These are phyloP conservation scores for Ligustrum vulgare DNA, from an alignment of 257 asterid species.

Conservation along the genomic window DNA sequence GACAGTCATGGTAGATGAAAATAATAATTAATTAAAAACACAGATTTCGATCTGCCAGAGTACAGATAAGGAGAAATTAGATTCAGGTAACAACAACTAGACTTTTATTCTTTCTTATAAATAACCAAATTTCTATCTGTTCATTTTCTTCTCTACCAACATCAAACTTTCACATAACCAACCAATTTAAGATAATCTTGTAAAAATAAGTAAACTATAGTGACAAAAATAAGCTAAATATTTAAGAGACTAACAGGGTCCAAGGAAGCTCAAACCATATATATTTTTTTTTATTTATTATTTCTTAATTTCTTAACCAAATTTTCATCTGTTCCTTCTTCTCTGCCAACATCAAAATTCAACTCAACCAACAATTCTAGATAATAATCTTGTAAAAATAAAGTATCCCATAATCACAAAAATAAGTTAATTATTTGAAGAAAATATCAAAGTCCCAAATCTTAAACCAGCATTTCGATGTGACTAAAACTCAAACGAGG, in stretches of 20 bases:
- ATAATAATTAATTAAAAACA: not conserved
- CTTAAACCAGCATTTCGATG: not conserved
- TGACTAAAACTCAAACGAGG: not conserved
- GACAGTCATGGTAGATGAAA: not conserved
- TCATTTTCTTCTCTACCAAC: not conserved
- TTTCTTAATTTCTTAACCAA: slow-evolving; percentile 9
- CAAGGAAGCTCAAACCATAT: not conserved
- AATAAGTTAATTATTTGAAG: not conserved
- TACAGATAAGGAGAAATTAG: not conserved
- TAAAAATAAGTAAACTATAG: too few species aligned
- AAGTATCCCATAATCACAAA: not conserved
- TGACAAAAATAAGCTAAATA: too few species aligned
- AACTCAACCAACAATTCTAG: slow-evolving; percentile 6
- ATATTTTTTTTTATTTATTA: too few species aligned
- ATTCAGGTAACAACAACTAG: not conserved
- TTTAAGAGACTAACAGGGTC: not conserved
- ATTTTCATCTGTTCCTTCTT: slow-evolving; percentile 10
- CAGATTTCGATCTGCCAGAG: not conserved
- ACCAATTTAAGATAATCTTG: slow-evolving; percentile 9
- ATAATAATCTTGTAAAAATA: not conserved
- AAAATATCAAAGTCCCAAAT: not conserved
- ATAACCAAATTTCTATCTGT: slow-evolving; percentile 15
- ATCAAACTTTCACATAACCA: not conserved
- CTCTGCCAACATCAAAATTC: not conserved
- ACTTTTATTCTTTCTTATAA: not conserved